Evolutionary conservation across 2,329 filamentous ascomycete species (phyloP), one percentile per base, ranked within the genome.

Genomic region (Neofusicoccum cordaticola): DNA sequence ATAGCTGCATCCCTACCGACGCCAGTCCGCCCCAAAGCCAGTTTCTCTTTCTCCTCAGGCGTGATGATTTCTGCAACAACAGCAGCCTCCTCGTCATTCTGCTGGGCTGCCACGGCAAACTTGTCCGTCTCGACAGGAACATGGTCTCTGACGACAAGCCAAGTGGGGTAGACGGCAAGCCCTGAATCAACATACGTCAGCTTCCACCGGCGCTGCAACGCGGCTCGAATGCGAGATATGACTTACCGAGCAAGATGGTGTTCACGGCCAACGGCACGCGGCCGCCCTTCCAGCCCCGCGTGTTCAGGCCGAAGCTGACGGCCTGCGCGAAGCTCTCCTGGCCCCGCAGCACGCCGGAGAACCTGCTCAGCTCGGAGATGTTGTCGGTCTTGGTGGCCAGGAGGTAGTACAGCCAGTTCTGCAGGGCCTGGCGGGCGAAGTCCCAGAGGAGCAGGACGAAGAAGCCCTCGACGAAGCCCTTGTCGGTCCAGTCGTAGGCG

Each of bases 351-450:
- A 81, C 77, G 51, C 79, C 80, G 6, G 78, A 76, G 15, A 79
- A 77, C 0, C 80, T 75, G 50, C 68, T 70, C 17, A 84, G 71
- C 67, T 86, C 83, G 0, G 83, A 83, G 65, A 85, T 84, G 57
- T 85, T 84, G 61, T 85, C 81, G 0, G 83, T 85, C 74, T 81
- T 85, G 4, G 80, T 84, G 0, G 83, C 81, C 1, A 86, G 73
- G 17, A 86, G 73, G 67, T 85, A 86, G 67, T 86, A 86, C 0
- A 86, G 74, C 82, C 82, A 85, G 62, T 85, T 86, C 69, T 86
- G 83, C 19, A 85, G 70, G 0, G 81, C 75, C 68, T 86, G 83
- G 2, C 82, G 76, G 2, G 83, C 75, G 67, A 85, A 85, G 70
- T 78, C 72, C 82, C 81, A 83, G 0, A 83, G 74, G 0, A 82